Evolutionary conservation across 108 stramenopile genomes (phyloP).

Genomic region (Skeletonema menzelii): DNA sequence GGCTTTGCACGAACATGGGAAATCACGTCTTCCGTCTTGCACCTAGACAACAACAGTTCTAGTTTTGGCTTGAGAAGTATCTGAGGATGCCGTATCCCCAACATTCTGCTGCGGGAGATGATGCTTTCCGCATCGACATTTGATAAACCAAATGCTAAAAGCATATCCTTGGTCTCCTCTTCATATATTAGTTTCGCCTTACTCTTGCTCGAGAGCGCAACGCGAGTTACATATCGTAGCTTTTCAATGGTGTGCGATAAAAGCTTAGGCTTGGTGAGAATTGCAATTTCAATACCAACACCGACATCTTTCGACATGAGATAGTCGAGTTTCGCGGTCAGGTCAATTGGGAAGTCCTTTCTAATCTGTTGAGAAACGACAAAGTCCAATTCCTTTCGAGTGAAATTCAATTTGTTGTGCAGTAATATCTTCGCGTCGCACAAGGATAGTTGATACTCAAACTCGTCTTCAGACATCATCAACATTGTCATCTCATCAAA

Average conservation of each 20-base stretch:
- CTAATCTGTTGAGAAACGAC: background rate
- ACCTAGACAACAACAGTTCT: background rate
- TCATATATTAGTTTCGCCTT: background rate
- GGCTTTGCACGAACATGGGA: background rate
- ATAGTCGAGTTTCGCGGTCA: background rate
- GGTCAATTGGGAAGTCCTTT: background rate
- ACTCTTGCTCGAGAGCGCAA: background rate
- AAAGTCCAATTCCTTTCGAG: background rate
- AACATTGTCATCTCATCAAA: background rate
- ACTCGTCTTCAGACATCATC: background rate
- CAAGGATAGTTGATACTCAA: background rate
- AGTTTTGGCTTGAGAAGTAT: background rate
- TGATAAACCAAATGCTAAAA: background rate
- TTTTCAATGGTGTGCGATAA: constrained; percentile 2
- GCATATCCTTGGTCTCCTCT: background rate
- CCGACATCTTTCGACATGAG: background rate
- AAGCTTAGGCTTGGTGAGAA: constrained; percentile 2
- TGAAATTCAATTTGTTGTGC: background rate
- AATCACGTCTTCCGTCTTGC: background rate
- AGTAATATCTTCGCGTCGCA: background rate
- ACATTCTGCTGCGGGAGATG: background rate
- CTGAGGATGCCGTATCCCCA: background rate
- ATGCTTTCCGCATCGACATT: background rate
- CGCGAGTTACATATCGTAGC: background rate
- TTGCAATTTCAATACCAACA: background rate